Percentiles rank a stretch among this genome's conserved stretches.
phyloP scores from a whole-genome alignment of 139 green algal genomes.

The Chlamydomonas schloesseri region DNA sequence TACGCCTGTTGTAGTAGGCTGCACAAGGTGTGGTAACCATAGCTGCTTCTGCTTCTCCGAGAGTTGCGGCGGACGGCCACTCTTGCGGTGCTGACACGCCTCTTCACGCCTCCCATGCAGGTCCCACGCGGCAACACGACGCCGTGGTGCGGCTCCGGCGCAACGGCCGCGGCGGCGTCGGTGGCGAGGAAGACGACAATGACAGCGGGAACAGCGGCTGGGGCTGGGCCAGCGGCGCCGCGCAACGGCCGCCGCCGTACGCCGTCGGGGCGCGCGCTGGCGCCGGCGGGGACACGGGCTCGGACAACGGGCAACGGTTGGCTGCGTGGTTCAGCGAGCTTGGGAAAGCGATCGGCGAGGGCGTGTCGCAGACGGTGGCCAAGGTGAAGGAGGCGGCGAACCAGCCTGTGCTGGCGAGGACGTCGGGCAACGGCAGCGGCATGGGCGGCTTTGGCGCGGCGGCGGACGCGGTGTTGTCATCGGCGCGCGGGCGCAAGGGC shows the following conservation, averaged over 20 bases:
- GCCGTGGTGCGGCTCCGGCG: conserved; percentile 5
- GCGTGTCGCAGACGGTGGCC: conserved; percentile 13
- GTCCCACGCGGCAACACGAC: conserved; percentile 14
- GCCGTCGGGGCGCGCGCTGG: too few species aligned
- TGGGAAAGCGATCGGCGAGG: conserved; percentile 29
- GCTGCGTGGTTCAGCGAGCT: conserved; percentile 26
- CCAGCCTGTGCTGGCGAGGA: conserved; percentile 19
- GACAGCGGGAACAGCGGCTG: not conserved
- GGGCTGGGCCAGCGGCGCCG: too few species aligned
- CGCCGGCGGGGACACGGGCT: not conserved
- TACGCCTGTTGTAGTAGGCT: too few species aligned
- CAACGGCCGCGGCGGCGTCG: not conserved
- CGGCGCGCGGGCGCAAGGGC: not conserved
- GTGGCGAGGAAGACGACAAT: not conserved
- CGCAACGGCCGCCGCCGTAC: too few species aligned
- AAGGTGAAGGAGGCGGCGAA: conserved; percentile 45
- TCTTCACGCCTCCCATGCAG: not conserved
- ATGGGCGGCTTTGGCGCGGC: not conserved
- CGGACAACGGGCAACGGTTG: conserved; percentile 8
- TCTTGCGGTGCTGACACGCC: not conserved
- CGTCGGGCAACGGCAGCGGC: not conserved
- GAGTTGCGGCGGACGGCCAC: too few species aligned
- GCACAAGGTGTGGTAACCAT: too few species aligned
- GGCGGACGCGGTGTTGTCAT: conserved; percentile 14
- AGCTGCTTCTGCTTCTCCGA: too few species aligned